Conservation (phyloP, 768 basidiomycete species). For the Mycena amicta region DNA sequence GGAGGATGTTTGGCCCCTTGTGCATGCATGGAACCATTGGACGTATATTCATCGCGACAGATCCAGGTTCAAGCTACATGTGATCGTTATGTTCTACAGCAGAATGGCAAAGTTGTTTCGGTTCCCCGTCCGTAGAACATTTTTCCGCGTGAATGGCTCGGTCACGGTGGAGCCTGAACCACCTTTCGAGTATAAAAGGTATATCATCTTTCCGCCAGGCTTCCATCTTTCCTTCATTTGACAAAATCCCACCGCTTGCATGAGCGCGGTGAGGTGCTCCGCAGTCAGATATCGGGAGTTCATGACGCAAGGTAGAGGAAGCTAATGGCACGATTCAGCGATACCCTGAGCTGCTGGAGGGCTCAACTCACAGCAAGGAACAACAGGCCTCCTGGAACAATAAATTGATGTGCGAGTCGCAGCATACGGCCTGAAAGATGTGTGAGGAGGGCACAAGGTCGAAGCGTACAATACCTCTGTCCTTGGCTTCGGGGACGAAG, state of each 20-base stretch:
- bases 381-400: slow-evolving; percentile 56
- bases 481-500: slow-evolving; percentile 74
- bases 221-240: slow-evolving; percentile 64
- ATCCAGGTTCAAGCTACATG: background rate
- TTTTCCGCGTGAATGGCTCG: slow-evolving; percentile 53
- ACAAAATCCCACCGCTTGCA: slow-evolving; percentile 65
- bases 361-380: slow-evolving; percentile 66
- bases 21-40: background rate
- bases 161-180: slow-evolving; percentile 10
- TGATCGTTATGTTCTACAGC: slow-evolving; percentile 23
- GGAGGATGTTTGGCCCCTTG: too few relatives aligned
- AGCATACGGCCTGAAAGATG: too few relatives aligned
- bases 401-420: slow-evolving; percentile 55
- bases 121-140: slow-evolving; percentile 60
- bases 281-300: slow-evolving; percentile 85
- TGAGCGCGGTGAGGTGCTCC: slow-evolving; percentile 56
- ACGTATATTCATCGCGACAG: background rate
- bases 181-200: slow-evolving; percentile 75
- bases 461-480: too few relatives aligned
- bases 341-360: too few relatives aligned
- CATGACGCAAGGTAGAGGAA: slow-evolving; percentile 80
- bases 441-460: too few relatives aligned
- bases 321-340: slow-evolving; percentile 43
- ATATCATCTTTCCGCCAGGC: slow-evolving; percentile 79
- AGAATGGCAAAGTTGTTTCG: slow-evolving; percentile 81